Conservation (phyloP, 1,139 yeast species). For the Kluyveromyces sp. region DNA sequence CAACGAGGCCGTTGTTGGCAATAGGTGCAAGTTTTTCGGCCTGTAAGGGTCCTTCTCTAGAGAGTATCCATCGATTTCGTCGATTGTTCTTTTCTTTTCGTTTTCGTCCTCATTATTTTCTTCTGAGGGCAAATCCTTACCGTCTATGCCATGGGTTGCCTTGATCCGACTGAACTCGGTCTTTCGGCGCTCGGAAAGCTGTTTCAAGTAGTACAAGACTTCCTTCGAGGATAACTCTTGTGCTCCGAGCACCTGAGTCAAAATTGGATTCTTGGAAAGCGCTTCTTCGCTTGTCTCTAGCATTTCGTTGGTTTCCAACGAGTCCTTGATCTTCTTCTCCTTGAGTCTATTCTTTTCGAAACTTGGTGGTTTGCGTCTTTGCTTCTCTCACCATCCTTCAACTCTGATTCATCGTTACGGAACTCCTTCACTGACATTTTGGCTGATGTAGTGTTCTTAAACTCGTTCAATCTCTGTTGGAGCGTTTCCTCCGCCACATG, state of each 20-base stretch:
- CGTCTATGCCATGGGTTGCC: slow-evolving; percentile 29
- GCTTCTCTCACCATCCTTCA: slow-evolving; percentile 27
- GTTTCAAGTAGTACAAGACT: slow-evolving; percentile 37
- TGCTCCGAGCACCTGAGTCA: slow-evolving; percentile 36
- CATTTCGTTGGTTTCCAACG: slow-evolving; percentile 22
- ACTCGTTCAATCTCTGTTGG: slow-evolving; percentile 83
- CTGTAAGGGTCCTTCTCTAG: slow-evolving; percentile 36
- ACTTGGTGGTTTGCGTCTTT: slow-evolving; percentile 69
- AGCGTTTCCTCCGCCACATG: slow-evolving; percentile 93
- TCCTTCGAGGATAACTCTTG: slow-evolving; percentile 40
- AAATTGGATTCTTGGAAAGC: slow-evolving; percentile 32
- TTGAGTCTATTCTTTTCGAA: slow-evolving; percentile 46
- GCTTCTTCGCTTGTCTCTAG: slow-evolving; percentile 34
- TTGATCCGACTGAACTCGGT: slow-evolving; percentile 29
- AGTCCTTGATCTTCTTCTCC: slow-evolving; percentile 32
- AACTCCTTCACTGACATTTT: slow-evolving; percentile 65
- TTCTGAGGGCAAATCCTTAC: slow-evolving; percentile 12
- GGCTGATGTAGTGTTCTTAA: slow-evolving; percentile 70
- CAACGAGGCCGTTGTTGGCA: slow-evolving; percentile 51
- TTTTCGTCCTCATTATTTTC: slow-evolving; percentile 12
- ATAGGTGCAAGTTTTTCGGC: slow-evolving; percentile 45
- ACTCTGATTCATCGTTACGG: slow-evolving; percentile 35
- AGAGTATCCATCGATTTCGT: slow-evolving; percentile 28
- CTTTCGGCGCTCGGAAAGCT: slow-evolving; percentile 36
- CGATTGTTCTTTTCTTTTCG: slow-evolving; percentile 18